phyloP scores from a whole-genome alignment of 129 eudicot species.

The Flaveria brownii region DNA sequence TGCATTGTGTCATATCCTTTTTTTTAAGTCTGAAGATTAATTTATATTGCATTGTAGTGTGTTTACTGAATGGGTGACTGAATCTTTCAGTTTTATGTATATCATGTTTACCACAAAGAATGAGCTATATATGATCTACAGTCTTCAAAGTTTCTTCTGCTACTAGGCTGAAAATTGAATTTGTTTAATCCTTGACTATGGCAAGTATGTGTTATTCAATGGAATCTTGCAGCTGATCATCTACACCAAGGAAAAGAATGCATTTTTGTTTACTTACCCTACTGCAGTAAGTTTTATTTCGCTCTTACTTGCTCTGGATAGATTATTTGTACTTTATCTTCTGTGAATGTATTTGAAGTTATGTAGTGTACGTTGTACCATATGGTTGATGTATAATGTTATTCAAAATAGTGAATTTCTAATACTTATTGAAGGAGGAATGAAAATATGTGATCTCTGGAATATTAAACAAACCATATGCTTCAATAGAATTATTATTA shows the following conservation, averaged over 20 bases:
- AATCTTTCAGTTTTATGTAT: neutral
- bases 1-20: slow-evolving; percentile 93
- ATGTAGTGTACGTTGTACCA: neutral
- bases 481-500: too few relatives aligned
- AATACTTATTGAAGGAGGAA: too few relatives aligned
- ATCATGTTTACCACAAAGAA: neutral
- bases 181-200: slow-evolving; percentile 67
- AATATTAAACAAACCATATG: neutral
- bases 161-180: slow-evolving; percentile 4
- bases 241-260: slow-evolving; percentile 81
- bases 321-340: slow-evolving; percentile 6
- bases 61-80: neutral
- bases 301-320: neutral
- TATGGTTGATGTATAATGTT: neutral
- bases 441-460: too few relatives aligned
- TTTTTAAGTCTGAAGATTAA: slow-evolving; percentile 2
- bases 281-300: slow-evolving; percentile 56
- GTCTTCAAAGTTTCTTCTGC: neutral
- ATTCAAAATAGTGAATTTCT: too few relatives aligned
- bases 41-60: slow-evolving; percentile 1
- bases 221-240: slow-evolving; percentile 81
- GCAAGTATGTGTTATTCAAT: slow-evolving; percentile 70
- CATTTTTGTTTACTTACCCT: slow-evolving; percentile 81
- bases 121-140: neutral
- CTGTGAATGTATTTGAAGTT: neutral